A percentile compares a stretch with the other conserved stretches of the same genome.
Evolutionary conservation across 768 basidiomycete genomes (phyloP).

Genomic region (Lactarius quietus): DNA sequence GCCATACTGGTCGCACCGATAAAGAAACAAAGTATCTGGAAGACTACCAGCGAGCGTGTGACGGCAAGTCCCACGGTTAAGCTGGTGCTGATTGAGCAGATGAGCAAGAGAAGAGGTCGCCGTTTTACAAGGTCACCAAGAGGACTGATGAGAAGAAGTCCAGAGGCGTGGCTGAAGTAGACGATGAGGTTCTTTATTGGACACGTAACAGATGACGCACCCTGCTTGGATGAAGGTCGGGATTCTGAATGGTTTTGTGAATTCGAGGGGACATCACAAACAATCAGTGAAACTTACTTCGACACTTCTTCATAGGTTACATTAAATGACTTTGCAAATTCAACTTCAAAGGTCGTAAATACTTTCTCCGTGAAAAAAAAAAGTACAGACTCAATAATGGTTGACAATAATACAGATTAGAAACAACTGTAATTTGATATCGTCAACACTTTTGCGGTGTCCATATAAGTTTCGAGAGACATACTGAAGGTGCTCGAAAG

Average conservation of each 20-base stretch:
- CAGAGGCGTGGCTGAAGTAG: conserved; percentile 29
- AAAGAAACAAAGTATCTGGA: conserved; percentile 67
- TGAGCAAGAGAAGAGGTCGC: conserved; percentile 62
- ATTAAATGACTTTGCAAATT: conserved; percentile 34
- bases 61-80: conserved; percentile 72
- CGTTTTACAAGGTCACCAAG: conserved; percentile 80
- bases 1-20: conserved; percentile 69
- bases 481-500: conserved; percentile 45
- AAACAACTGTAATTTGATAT: conserved; percentile 43
- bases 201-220: conserved; percentile 25
- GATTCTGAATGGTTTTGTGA: conserved; percentile 39
- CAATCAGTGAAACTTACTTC: background rate
- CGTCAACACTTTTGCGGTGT: background rate
- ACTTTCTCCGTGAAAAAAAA: conserved; percentile 5
- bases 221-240: conserved; percentile 68
- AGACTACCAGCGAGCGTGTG: conserved; percentile 53
- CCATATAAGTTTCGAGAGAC: conserved; percentile 35
- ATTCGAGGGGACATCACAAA: conserved; percentile 21
- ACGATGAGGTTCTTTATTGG: background rate
- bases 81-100: conserved; percentile 40
- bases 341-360: conserved; percentile 33
- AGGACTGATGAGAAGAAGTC: conserved; percentile 69
- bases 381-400: conserved; percentile 61
- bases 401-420: conserved; percentile 84
- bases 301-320: conserved; percentile 31